Evolutionary conservation across 2,329 filamentous ascomycete genomes (phyloP).

Genomic region (Aspergillus japonicus): DNA sequence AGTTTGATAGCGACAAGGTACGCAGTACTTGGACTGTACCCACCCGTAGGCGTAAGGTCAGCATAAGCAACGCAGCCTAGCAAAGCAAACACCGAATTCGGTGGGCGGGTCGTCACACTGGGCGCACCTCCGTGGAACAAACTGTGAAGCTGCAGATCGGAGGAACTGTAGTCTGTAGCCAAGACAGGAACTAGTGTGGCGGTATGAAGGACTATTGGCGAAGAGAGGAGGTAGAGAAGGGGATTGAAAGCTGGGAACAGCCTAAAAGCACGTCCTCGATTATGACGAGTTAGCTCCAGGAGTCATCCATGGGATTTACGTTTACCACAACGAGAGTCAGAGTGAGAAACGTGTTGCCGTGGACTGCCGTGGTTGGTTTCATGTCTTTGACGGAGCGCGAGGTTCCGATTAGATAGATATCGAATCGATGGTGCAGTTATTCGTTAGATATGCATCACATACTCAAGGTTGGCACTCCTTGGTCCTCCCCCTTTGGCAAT

Average conservation of each 20-base stretch:
- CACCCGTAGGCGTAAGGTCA: neutral
- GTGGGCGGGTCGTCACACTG: neutral
- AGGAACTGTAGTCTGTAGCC: neutral
- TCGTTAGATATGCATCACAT: neutral
- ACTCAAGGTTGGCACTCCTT: neutral
- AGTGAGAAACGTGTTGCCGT: constrained; percentile 29
- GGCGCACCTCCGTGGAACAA: neutral
- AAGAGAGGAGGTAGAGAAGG: neutral
- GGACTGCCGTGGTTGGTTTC: constrained; percentile 32
- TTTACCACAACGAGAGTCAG: neutral
- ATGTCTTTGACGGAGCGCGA: neutral
- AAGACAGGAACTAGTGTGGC: neutral
- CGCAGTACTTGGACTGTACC: too few relatives aligned
- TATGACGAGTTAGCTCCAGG: neutral
- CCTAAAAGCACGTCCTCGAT: neutral
- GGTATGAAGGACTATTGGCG: neutral
- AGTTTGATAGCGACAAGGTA: too few relatives aligned
- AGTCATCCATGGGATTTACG: neutral
- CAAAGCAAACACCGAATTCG: neutral
- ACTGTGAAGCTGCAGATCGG: neutral
- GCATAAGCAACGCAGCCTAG: neutral
- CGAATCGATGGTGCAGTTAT: neutral
- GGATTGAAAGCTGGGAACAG: neutral
- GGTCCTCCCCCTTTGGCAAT: neutral
- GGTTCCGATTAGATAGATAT: constrained; percentile 7